Evolutionary conservation across 331 rosid species (phyloP).

Genomic region (Rosa hybrid): DNA sequence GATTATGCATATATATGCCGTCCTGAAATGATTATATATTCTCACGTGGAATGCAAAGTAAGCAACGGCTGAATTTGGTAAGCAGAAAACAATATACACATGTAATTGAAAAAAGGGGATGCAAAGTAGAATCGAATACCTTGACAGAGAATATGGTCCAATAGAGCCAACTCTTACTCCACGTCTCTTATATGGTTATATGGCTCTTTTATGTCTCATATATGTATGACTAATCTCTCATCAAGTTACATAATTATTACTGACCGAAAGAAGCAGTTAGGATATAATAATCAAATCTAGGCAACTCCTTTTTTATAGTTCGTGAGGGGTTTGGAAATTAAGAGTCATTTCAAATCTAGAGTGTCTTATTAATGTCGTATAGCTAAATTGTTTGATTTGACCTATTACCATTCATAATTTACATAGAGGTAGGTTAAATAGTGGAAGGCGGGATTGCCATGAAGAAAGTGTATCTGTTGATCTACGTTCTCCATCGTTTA

Average conservation of each 20-base stretch:
- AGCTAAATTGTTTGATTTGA: no score
- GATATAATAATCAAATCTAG: no score
- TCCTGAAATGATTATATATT: not conserved
- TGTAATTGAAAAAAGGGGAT: not conserved
- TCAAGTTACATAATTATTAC: not conserved
- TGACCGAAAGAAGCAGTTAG: not conserved
- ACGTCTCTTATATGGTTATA: no score
- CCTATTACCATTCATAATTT: no score
- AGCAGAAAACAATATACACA: not conserved
- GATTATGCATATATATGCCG: not conserved
- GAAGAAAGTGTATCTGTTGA: no score
- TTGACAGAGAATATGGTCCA: not conserved
- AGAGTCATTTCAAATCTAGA: no score
- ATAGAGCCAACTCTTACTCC: not conserved
- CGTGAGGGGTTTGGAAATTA: no score
- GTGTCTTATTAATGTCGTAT: no score
- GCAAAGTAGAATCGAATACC: not conserved
- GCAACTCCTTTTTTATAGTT: not conserved
- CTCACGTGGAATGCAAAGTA: no score
- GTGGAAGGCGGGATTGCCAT: no score
- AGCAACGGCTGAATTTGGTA: not conserved
- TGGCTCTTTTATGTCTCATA: not conserved
- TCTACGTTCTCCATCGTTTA: not conserved
- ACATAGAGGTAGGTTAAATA: no score
- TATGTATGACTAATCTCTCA: not conserved